Percentiles rank a stretch among this genome's conserved stretches.
Evolutionary conservation across 108 stramenopile genomes (phyloP).

Genomic region (Skeletonema potamos): DNA sequence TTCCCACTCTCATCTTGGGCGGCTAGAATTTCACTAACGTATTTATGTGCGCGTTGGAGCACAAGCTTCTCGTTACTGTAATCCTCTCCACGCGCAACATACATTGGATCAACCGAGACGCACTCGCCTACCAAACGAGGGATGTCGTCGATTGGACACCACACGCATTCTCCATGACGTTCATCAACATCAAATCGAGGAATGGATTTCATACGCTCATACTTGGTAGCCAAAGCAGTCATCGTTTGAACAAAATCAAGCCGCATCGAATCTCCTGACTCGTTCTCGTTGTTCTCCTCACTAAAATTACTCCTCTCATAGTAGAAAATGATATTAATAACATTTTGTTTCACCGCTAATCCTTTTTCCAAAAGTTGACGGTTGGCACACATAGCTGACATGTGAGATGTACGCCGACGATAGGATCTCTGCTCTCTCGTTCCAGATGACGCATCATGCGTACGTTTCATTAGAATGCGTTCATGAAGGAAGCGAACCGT

Average conservation of each 20-base stretch:
- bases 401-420: slow-evolving; percentile 10
- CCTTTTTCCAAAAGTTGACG: slow-evolving; percentile 7
- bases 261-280: too few species aligned
- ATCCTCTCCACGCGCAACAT: background rate
- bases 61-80: slow-evolving; percentile 1
- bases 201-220: slow-evolving; percentile 20
- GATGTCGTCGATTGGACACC: background rate
- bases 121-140: background rate
- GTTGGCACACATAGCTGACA: background rate
- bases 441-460: too few species aligned
- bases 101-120: slow-evolving; percentile 6
- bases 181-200: background rate
- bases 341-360: slow-evolving; percentile 12
- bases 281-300: background rate
- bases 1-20: slow-evolving; percentile 12
- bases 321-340: slow-evolving; percentile 9
- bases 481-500: too few species aligned
- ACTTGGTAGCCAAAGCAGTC: slow-evolving; percentile 3
- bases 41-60: slow-evolving; percentile 2
- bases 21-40: slow-evolving; percentile 8
- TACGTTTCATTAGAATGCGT: too few species aligned
- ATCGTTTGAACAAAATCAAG: slow-evolving; percentile 15
- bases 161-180: slow-evolving; percentile 7
- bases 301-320: background rate
- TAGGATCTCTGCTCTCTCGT: background rate